phyloP scores from a whole-genome alignment of 1,284 basidiomycete genomes.

The Sporisorium scitamineum region DNA sequence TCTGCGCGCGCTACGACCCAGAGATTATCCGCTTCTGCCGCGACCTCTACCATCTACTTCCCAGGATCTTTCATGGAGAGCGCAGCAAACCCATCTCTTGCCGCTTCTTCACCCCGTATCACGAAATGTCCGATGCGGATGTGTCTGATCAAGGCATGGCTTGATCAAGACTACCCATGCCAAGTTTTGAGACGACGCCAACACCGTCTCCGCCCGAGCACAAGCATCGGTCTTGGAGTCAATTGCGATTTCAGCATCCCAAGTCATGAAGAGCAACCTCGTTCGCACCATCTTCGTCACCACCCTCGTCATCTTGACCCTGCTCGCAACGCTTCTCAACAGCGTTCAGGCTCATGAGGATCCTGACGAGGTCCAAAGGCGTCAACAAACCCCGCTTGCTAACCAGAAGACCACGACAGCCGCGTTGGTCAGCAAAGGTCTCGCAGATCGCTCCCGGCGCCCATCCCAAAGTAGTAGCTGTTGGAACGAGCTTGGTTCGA shows the following conservation, averaged over 20 bases:
- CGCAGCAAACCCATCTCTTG: conserved; percentile 18
- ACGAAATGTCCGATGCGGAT: conserved; percentile 23
- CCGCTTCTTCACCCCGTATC: conserved; percentile 17
- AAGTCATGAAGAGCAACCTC: neutral
- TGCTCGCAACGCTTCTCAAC: neutral
- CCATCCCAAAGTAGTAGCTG: conserved; percentile 39
- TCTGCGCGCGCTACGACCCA: conserved; percentile 31
- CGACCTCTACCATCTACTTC: conserved; percentile 28
- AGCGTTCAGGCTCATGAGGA: conserved; percentile 7
- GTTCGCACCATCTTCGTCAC: neutral
- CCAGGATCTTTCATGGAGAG: conserved; percentile 26
- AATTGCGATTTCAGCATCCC: neutral
- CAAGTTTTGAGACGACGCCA: neutral
- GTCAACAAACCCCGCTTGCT: neutral
- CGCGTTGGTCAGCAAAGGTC: conserved; percentile 21
- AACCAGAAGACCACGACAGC: neutral
- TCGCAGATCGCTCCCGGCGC: conserved; percentile 21
- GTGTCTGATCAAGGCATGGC: neutral
- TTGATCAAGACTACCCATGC: neutral
- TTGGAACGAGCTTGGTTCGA: conserved; percentile 13
- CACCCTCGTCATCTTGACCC: neutral
- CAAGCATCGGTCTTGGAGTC: neutral
- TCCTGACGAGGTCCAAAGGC: conserved; percentile 8
- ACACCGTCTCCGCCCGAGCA: no score
- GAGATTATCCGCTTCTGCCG: conserved; percentile 38